Conservation (phyloP, 495 filamentous ascomycete species). For the Massariosphaeria phaeospora region DNA sequence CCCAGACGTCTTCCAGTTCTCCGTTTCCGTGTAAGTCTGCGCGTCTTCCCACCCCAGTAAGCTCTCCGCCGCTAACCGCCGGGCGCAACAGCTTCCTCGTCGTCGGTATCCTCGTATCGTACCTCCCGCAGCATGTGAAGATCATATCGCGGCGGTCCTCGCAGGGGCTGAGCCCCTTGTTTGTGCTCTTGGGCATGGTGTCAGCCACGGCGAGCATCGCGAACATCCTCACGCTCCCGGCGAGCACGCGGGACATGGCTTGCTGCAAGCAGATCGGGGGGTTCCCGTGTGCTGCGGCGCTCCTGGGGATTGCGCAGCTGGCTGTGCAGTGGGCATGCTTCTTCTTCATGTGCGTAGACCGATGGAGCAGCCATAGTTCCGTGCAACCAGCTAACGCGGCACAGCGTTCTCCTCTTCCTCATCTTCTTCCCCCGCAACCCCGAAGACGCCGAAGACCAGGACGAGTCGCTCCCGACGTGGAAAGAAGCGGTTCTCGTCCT, state of each 20-base stretch:
- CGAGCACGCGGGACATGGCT: conserved; percentile 68
- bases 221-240: conserved; percentile 80
- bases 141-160: conserved; percentile 83
- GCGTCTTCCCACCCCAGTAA: background rate
- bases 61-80: background rate
- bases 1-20: conserved; percentile 30
- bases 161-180: conserved; percentile 93
- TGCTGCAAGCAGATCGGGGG: conserved; percentile 79
- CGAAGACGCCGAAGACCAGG: conserved; percentile 30
- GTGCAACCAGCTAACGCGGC: background rate
- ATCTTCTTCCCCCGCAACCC: conserved; percentile 44
- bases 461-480: conserved; percentile 53
- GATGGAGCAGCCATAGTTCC: background rate
- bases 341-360: conserved; percentile 67
- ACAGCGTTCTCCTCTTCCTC: conserved; percentile 43
- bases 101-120: conserved; percentile 85
- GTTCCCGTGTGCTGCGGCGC: conserved; percentile 75
- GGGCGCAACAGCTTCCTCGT: conserved; percentile 64
- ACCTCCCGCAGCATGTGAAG: conserved; percentile 88
- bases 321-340: conserved; percentile 90
- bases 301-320: conserved; percentile 84
- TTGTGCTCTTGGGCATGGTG: conserved; percentile 84
- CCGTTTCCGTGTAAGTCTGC: conserved; percentile 28
- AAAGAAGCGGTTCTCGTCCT: conserved; percentile 71
- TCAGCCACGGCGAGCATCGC: conserved; percentile 81